Conservation (phyloP, 2,329 filamentous ascomycete genomes). For the Paracoccidioides brasiliensis region DNA sequence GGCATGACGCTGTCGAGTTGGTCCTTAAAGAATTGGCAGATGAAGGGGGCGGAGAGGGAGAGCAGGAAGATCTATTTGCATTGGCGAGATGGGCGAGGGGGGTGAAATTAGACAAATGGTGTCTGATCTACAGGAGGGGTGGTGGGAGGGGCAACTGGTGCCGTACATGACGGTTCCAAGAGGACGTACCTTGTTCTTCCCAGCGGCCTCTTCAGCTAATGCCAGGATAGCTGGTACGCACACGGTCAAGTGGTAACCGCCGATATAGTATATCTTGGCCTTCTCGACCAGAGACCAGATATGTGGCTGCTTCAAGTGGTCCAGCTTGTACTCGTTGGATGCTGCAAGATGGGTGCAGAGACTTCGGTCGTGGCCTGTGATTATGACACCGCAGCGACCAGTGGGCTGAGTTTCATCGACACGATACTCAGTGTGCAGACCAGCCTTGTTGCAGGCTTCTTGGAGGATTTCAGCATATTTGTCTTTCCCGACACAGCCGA, state of each 20-base stretch:
- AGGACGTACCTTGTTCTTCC: slow-evolving; percentile 60
- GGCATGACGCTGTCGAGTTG: slow-evolving; percentile 71
- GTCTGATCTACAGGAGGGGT: background rate
- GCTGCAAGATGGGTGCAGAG: slow-evolving; percentile 92
- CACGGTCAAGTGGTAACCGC: slow-evolving; percentile 95
- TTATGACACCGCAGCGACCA: slow-evolving; percentile 88
- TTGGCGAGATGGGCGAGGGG: background rate
- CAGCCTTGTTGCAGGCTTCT: slow-evolving; percentile 74
- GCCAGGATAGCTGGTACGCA: slow-evolving; percentile 82
- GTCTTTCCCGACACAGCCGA: slow-evolving; percentile 89
- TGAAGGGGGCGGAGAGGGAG: slow-evolving; percentile 90
- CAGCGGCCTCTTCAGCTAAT: slow-evolving; percentile 76
- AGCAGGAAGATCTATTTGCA: slow-evolving; percentile 55
- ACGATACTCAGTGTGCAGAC: slow-evolving; percentile 88
- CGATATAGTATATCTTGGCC: slow-evolving; percentile 81
- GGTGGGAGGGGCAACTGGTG: background rate
- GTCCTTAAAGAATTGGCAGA: slow-evolving; percentile 95
- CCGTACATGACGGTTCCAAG: background rate
- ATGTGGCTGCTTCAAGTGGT: slow-evolving; percentile 79
- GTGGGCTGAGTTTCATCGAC: slow-evolving; percentile 74
- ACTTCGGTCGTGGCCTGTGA: slow-evolving; percentile 90
- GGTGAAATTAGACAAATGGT: background rate
- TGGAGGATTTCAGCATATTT: slow-evolving; percentile 84
- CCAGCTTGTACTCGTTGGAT: slow-evolving; percentile 92
- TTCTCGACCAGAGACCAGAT: slow-evolving; percentile 87